Percentiles rank a stretch among this genome's conserved stretches.
phyloP scores from a whole-genome alignment of 2,329 filamentous ascomycete species.

The Aureobasidium sp. region DNA sequence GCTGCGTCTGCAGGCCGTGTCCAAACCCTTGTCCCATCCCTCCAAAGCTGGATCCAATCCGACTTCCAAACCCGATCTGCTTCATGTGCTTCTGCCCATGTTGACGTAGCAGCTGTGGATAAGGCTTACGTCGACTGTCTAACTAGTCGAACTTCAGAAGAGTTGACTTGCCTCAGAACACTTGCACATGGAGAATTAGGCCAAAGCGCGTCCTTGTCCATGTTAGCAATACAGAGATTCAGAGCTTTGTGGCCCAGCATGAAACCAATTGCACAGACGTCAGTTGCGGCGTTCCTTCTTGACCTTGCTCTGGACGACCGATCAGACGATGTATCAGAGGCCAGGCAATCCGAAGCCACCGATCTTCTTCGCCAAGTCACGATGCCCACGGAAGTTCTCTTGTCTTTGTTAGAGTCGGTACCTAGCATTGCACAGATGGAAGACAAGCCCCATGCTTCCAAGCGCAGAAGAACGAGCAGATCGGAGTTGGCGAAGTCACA shows the following conservation, averaged over 20 bases:
- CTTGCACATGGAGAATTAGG: slow-evolving; percentile 41
- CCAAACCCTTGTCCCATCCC: slow-evolving; percentile 65
- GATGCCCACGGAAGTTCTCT: slow-evolving; percentile 66
- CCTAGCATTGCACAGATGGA: slow-evolving; percentile 67
- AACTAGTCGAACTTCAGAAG: slow-evolving; percentile 50
- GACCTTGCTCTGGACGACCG: slow-evolving; percentile 48
- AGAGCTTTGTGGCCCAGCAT: slow-evolving; percentile 65
- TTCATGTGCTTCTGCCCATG: slow-evolving; percentile 43
- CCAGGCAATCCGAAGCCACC: slow-evolving; percentile 51
- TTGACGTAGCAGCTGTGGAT: slow-evolving; percentile 45
- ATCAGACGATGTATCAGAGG: slow-evolving; percentile 26
- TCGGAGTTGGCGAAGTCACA: slow-evolving; percentile 58
- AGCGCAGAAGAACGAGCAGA: slow-evolving; percentile 71
- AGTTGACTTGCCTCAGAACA: slow-evolving; percentile 47
- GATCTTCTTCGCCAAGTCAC: slow-evolving; percentile 66
- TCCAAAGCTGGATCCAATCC: slow-evolving; percentile 59
- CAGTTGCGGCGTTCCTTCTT: slow-evolving; percentile 56
- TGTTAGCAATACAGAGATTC: slow-evolving; percentile 61
- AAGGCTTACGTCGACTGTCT: slow-evolving; percentile 47
- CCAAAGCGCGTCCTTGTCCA: slow-evolving; percentile 46
- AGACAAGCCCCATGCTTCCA: slow-evolving; percentile 64
- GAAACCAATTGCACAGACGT: slow-evolving; percentile 55
- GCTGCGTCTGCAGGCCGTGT: slow-evolving; percentile 65
- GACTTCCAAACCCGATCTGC: slow-evolving; percentile 42
- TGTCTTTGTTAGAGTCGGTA: slow-evolving; percentile 65